Conservation (phyloP, 2,329 filamentous ascomycete species). For the Fusarium incarnatum region DNA sequence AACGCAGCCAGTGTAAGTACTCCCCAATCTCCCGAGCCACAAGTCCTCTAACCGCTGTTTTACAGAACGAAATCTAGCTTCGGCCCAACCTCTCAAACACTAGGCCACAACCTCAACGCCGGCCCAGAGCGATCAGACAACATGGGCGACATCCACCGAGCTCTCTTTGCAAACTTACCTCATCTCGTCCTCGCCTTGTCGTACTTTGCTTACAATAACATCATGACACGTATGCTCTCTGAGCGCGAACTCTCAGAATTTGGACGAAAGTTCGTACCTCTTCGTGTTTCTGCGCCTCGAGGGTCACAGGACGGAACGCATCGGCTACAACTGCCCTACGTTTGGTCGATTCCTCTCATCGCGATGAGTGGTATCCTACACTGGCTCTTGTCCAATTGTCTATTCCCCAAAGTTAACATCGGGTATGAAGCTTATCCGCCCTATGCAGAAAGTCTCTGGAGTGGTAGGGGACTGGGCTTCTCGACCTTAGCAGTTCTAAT, state of each 20-base stretch:
- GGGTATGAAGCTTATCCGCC: not conserved
- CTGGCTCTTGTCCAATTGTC: not conserved
- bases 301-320: not conserved
- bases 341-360: not conserved
- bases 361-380: not conserved
- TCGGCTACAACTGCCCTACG: fast-evolving
- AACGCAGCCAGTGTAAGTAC: not conserved
- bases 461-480: not conserved
- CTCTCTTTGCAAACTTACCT: not conserved
- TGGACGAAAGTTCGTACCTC: fast-evolving
- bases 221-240: not conserved
- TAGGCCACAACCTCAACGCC: not conserved
- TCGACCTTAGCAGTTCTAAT: not conserved
- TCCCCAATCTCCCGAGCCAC: too few relatives aligned
- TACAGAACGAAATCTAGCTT: not conserved
- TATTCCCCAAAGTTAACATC: not conserved
- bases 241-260: not conserved
- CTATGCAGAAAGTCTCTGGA: not conserved
- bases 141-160: not conserved
- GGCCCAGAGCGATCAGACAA: not conserved
- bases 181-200: not conserved
- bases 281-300: not conserved
- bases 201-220: not conserved
- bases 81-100: fast-evolving
- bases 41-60: too few relatives aligned